A percentile compares a stretch with the other conserved stretches of the same genome.
Conservation (phyloP, 768 basidiomycete genomes). For the Tylopilus rubrobrunneus region DNA sequence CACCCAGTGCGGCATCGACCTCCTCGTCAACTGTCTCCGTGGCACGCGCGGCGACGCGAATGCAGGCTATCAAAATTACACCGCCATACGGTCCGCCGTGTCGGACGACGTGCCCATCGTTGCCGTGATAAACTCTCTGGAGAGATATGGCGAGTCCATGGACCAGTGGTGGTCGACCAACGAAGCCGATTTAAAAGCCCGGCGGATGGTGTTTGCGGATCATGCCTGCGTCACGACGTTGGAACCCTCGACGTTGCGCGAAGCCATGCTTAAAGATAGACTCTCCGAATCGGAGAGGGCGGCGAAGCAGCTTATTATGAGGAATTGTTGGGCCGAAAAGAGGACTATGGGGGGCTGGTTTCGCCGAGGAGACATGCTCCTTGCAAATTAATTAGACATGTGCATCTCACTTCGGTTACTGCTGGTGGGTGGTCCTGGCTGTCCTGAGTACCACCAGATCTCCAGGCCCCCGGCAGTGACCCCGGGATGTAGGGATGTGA, state of each 20-base stretch:
- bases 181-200: slow-evolving; percentile 27
- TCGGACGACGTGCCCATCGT: slow-evolving; percentile 32
- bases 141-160: slow-evolving; percentile 30
- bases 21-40: slow-evolving; percentile 27
- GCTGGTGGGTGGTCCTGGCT: slow-evolving; percentile 3
- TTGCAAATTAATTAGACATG: slow-evolving; percentile 26
- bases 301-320: slow-evolving; percentile 22
- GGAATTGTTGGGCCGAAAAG: slow-evolving; percentile 28
- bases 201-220: slow-evolving; percentile 35
- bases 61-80: slow-evolving; percentile 27
- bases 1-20: slow-evolving; percentile 24
- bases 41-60: slow-evolving; percentile 28
- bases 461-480: background rate
- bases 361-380: slow-evolving; percentile 24
- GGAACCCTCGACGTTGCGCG: slow-evolving; percentile 14
- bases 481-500: background rate
- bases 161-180: slow-evolving; percentile 40
- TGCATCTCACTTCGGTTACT: slow-evolving; percentile 15
- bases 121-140: slow-evolving; percentile 28
- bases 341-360: slow-evolving; percentile 19
- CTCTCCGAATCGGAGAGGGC: slow-evolving; percentile 19
- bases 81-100: slow-evolving; percentile 26
- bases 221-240: slow-evolving; percentile 40
- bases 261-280: slow-evolving; percentile 21
- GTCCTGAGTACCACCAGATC: background rate